A percentile compares a stretch with the other conserved stretches of the same genome.
phyloP scores from a whole-genome alignment of 257 asterid genomes.

The Lycium ferocissimum region DNA sequence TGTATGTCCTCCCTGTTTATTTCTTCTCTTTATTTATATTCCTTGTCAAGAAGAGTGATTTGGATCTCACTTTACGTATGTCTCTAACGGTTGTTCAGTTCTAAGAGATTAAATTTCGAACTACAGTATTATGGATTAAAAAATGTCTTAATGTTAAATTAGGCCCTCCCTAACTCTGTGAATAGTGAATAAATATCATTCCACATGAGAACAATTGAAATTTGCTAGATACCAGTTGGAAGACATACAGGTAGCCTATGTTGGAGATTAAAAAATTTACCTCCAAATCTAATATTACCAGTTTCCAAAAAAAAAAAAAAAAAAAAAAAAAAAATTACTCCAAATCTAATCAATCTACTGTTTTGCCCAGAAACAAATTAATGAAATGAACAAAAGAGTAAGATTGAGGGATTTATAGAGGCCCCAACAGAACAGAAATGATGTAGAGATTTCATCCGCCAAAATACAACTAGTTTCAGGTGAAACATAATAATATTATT shows the following conservation, averaged over 20 bases:
- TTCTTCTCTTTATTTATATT: not conserved
- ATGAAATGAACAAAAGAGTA: too few species aligned
- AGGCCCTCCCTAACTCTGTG: not conserved
- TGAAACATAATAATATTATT: not conserved
- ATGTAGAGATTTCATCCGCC: not conserved
- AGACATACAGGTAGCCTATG: too few species aligned
- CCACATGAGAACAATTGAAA: not conserved
- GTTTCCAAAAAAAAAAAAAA: too few species aligned
- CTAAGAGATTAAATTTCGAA: not conserved
- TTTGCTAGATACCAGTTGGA: too few species aligned
- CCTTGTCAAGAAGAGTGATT: not conserved
- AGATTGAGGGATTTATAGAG: not conserved
- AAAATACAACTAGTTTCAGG: constrained; percentile 1
- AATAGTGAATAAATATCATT: not conserved
- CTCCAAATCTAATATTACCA: too few species aligned
- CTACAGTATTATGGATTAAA: not conserved
- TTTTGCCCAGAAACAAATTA: not conserved
- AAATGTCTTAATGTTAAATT: not conserved
- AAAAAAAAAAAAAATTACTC: not conserved
- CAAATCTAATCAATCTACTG: too few species aligned
- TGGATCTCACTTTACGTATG: not conserved
- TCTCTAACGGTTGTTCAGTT: not conserved
- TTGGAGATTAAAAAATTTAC: too few species aligned
- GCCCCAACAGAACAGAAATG: too few species aligned
- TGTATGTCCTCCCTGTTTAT: not conserved